Conservation (phyloP, 1,139 yeast species). For the Yamadazyma blattariae region DNA sequence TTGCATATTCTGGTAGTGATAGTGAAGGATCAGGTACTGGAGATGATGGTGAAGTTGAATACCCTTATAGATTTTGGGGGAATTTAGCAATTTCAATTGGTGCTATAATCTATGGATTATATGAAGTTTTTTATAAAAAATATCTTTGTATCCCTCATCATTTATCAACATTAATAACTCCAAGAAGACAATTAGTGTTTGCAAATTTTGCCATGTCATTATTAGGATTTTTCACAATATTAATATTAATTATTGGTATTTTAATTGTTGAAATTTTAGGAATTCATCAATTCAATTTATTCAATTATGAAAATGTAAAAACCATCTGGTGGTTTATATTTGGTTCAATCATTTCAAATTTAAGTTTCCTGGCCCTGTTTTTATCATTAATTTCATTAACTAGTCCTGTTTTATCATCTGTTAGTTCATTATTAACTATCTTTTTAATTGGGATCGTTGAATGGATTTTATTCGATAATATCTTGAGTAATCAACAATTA, state of each 20-base stretch:
- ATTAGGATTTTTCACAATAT: constrained; percentile 60
- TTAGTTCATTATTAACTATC: constrained; percentile 75
- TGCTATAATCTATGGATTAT: constrained; percentile 80
- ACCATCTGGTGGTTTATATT: constrained; percentile 44
- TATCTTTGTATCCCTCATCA: constrained; percentile 71
- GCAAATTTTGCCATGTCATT: constrained; percentile 47
- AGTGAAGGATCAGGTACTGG: no score
- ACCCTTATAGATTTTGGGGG: constrained; percentile 68
- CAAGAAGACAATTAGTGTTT: constrained; percentile 47
- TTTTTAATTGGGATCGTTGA: constrained; percentile 78
- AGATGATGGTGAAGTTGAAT: constrained; percentile 24
- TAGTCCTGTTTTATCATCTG: constrained; percentile 82
- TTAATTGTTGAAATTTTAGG: constrained; percentile 52
- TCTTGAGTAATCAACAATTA: constrained; percentile 46
- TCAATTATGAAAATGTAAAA: constrained; percentile 37
- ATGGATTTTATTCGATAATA: constrained; percentile 65
- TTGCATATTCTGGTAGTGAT: constrained; percentile 78
- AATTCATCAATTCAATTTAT: constrained; percentile 57
- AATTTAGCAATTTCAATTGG: constrained; percentile 71
- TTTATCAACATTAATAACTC: constrained; percentile 39
- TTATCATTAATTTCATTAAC: constrained; percentile 80
- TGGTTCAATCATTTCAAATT: constrained; percentile 58
- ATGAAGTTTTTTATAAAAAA: constrained; percentile 80
- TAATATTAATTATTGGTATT: constrained; percentile 49
- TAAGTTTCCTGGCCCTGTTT: constrained; percentile 70